phyloP scores from a whole-genome alignment of 2,329 filamentous ascomycete species.

The Pseudonectria buxi region DNA sequence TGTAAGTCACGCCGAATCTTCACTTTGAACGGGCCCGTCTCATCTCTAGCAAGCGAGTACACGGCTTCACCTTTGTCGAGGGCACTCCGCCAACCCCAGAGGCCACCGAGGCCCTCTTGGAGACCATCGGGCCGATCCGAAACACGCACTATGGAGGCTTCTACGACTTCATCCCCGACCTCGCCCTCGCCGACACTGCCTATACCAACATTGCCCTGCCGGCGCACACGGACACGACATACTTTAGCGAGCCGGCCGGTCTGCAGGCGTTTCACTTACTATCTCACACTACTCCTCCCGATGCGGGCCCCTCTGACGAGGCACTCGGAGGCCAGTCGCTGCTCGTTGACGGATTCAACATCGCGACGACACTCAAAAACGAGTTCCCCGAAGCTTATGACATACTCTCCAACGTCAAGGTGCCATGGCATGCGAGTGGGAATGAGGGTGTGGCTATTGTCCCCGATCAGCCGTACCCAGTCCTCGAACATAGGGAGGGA shows the following conservation, averaged over 20 bases:
- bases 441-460: constrained; percentile 78
- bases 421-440: constrained; percentile 82
- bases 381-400: constrained; percentile 52
- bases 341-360: constrained; percentile 80
- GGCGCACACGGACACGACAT: constrained; percentile 90
- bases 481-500: constrained; percentile 54
- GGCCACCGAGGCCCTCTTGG: constrained; percentile 66
- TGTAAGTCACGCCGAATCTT: constrained; percentile 35
- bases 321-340: constrained; percentile 65
- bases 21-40: background rate
- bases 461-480: constrained; percentile 62
- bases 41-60: constrained; percentile 43
- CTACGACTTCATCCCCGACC: constrained; percentile 80
- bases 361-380: constrained; percentile 51
- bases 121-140: constrained; percentile 79
- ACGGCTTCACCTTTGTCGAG: constrained; percentile 73
- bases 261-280: constrained; percentile 90
- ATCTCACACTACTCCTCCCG: constrained; percentile 50
- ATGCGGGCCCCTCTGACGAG: constrained; percentile 25
- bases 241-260: constrained; percentile 87
- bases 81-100: constrained; percentile 59
- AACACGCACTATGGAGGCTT: constrained; percentile 81
- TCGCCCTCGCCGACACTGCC: constrained; percentile 81
- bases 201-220: constrained; percentile 81
- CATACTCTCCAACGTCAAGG: constrained; percentile 45